These are phyloP conservation scores for Gossypioides kirkii DNA, from an alignment of 345 rosid genomes.

Conservation along the genomic window DNA sequence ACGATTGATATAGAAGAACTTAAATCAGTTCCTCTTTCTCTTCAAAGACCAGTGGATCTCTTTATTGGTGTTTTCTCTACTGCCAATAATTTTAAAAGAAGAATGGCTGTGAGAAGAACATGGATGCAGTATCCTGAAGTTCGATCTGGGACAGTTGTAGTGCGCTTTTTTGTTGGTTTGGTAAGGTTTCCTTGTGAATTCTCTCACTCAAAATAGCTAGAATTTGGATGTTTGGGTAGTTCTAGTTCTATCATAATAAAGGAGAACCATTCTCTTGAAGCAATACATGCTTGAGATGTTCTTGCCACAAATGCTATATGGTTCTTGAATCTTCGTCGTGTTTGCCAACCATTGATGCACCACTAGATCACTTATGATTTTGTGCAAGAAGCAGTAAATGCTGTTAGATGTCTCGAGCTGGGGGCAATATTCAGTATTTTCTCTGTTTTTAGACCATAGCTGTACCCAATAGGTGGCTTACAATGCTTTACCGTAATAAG, in stretches of 20 bases:
- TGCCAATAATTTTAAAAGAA: constrained; percentile 86
- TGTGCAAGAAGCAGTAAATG: not conserved
- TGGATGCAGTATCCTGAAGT: constrained; percentile 95
- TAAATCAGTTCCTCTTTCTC: constrained; percentile 59
- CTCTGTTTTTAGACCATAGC: not conserved
- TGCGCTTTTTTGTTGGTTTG: constrained; percentile 97
- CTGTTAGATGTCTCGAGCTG: not conserved
- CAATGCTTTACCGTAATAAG: not conserved
- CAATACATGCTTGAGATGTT: not conserved
- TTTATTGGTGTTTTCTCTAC: constrained; percentile 94
- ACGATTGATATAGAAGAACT: constrained; percentile 61
- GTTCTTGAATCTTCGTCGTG: not conserved
- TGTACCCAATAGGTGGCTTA: not conserved
- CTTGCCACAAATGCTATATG: not conserved
- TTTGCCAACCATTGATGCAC: not conserved
- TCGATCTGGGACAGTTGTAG: constrained; percentile 71
- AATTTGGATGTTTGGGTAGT: not conserved
- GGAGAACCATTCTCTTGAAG: not conserved
- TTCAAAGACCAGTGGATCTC: constrained; percentile 53
- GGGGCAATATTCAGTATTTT: not conserved
- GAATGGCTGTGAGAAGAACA: constrained; percentile 96
- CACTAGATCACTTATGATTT: not conserved
- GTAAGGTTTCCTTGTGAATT: constrained; percentile 39
- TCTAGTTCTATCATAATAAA: not conserved
- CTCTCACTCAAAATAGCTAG: not conserved